phyloP scores from a whole-genome alignment of 192 early-diverging fungal genomes.

The Coemansia sp. region DNA sequence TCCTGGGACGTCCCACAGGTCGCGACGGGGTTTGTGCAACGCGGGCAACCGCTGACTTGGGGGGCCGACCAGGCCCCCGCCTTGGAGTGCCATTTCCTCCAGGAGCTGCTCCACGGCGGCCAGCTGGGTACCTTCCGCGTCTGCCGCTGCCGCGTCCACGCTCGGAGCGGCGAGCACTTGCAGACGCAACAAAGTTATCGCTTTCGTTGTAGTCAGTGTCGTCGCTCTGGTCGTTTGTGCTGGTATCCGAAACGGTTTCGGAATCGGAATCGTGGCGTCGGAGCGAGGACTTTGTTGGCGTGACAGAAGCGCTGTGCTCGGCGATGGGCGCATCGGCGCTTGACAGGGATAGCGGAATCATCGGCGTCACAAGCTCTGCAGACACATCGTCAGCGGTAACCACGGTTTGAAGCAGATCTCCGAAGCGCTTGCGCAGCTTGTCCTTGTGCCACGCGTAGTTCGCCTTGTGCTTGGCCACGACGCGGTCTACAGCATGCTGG shows the following conservation, averaged over 20 bases:
- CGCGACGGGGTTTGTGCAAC: not conserved
- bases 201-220: conserved; percentile 14
- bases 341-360: not conserved
- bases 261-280: not conserved
- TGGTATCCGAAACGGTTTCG: not conserved
- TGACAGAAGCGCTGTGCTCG: not conserved
- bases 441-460: conserved; percentile 39
- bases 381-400: not conserved
- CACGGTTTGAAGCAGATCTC: conserved; percentile 1
- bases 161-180: conserved; percentile 14
- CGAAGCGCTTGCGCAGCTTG: conserved; percentile 30
- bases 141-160: conserved; percentile 11
- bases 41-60: not conserved
- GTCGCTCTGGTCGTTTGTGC: conserved; percentile 6
- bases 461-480: conserved; percentile 20
- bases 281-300: not conserved
- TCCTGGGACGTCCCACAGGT: not conserved
- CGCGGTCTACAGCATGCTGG: conserved; percentile 18
- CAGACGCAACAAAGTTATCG: not conserved
- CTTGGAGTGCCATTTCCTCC: not conserved
- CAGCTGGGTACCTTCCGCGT: not conserved
- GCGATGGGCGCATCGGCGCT: not conserved
- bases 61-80: not conserved
- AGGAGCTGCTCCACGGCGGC: conserved; percentile 1
- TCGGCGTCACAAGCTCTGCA: not conserved